Base-by-base conservation (phyloP, 2,329 filamentous ascomycete genomes). In the Hymenoscyphus salicellus region DNA sequence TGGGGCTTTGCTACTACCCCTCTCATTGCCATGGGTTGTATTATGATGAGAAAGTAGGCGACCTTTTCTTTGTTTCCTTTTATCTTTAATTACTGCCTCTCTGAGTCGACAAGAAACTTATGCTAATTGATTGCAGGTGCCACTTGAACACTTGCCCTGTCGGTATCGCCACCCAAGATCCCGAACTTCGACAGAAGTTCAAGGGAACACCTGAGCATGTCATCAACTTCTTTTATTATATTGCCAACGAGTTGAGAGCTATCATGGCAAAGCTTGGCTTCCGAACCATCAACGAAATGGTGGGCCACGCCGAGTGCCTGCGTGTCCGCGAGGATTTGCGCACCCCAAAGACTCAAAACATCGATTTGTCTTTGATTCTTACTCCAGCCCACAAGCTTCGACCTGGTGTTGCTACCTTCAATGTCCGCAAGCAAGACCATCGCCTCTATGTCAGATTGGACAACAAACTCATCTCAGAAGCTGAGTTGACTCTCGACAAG, bases 251-350 rank as follows among this genome's bases (percentile, higher is more conserved):
- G 81, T 86, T 98, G 65, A 89, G 94, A 75, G 92, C 93, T 41
- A 96, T 98, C 79, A 97, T 98, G 94, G 93, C 94, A 60, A 92
- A 91, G 79, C 87, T 97, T 73, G 94, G 94, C 71, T 92, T 96
- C 86, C 89, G 94, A 70, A 96, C 91, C 66, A 90, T 98, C 77
- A 98, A 97, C 76, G 94, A 98, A 78, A 97, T 97, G 94, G 92
- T 98, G 73, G 94, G 94, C 23, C 92, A 90, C 70, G 94, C 92
- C 28, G 94, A 98, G 78, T 85, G 90, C 46, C 83, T 98, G 60
- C 91, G 87, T 79, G 89, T 96, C 71, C 88, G 92, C 38, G 93
- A 97, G 69, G 94, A 97, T 73, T 84, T 97, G 49, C 87, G 92
- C 67, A 95, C 89, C 38, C 84, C 87, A 64, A 97, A 97, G 85